phyloP scores from a whole-genome alignment of 1,284 basidiomycete species.

The Marasmius fiardii region DNA sequence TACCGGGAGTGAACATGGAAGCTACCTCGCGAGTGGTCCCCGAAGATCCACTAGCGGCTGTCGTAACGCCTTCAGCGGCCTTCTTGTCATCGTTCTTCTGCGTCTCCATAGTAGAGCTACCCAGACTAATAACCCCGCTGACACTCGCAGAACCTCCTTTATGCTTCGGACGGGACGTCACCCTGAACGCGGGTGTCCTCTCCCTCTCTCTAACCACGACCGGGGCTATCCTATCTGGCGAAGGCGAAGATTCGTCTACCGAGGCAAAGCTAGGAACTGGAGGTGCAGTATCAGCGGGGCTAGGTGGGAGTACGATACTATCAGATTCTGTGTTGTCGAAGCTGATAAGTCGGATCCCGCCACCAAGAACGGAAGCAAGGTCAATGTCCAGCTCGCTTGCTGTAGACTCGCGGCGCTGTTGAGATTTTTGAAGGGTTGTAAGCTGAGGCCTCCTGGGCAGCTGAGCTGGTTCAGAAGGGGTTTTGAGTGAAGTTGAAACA shows the following conservation, averaged over 20 bases:
- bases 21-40: neutral
- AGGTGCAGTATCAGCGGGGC: constrained; percentile 10
- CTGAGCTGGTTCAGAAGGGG: neutral
- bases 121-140: neutral
- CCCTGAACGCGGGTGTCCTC: constrained; percentile 61
- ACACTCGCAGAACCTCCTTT: constrained; percentile 5
- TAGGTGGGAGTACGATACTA: neutral
- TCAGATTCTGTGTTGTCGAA: neutral
- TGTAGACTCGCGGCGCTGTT: neutral
- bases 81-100: neutral
- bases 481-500: neutral
- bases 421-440: neutral
- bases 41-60: neutral
- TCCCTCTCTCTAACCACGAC: constrained; percentile 62
- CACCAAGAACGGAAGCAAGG: constrained; percentile 1
- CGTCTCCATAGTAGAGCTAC: neutral
- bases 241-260: constrained; percentile 1
- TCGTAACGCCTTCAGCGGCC: neutral
- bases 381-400: neutral
- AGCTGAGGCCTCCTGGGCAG: neutral
- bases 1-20: neutral
- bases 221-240: constrained; percentile 42
- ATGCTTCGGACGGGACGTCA: constrained; percentile 59
- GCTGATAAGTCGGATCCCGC: constrained; percentile 4
- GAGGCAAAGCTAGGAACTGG: too few relatives aligned